phyloP scores from a whole-genome alignment of 495 filamentous ascomycete genomes.

The Extremus antarcticus region DNA sequence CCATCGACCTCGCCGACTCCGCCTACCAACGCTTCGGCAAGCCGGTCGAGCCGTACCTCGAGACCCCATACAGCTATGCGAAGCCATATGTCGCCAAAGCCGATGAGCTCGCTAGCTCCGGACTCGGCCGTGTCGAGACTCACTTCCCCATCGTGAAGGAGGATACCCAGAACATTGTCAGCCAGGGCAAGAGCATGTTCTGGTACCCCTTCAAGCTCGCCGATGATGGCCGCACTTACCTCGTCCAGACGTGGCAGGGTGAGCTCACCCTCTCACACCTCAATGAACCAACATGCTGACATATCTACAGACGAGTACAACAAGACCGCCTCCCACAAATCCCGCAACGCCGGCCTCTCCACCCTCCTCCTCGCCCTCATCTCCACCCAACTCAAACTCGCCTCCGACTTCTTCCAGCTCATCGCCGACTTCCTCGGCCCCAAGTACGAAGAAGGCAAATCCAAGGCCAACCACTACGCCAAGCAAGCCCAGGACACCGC shows the following conservation, averaged over 20 bases:
- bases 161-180: slow-evolving; percentile 65
- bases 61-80: slow-evolving; percentile 63
- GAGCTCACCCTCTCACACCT: background rate
- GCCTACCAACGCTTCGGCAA: slow-evolving; percentile 57
- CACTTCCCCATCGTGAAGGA: slow-evolving; percentile 83
- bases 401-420: slow-evolving; percentile 52
- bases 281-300: background rate
- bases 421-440: slow-evolving; percentile 43
- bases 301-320: slow-evolving; percentile 50
- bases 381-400: slow-evolving; percentile 61
- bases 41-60: slow-evolving; percentile 67
- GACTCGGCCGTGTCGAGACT: slow-evolving; percentile 62
- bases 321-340: slow-evolving; percentile 54
- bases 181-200: slow-evolving; percentile 50
- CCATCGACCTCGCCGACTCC: slow-evolving; percentile 57
- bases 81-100: slow-evolving; percentile 73
- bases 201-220: slow-evolving; percentile 56
- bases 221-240: slow-evolving; percentile 61
- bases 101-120: slow-evolving; percentile 66
- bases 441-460: slow-evolving; percentile 18
- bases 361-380: slow-evolving; percentile 64
- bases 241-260: slow-evolving; percentile 53
- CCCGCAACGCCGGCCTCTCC: slow-evolving; percentile 38
- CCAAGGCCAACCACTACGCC: slow-evolving; percentile 41
- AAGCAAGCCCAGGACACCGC: slow-evolving; percentile 43